Conservation (phyloP, 257 asterid species). For the Jasminum sambac region DNA sequence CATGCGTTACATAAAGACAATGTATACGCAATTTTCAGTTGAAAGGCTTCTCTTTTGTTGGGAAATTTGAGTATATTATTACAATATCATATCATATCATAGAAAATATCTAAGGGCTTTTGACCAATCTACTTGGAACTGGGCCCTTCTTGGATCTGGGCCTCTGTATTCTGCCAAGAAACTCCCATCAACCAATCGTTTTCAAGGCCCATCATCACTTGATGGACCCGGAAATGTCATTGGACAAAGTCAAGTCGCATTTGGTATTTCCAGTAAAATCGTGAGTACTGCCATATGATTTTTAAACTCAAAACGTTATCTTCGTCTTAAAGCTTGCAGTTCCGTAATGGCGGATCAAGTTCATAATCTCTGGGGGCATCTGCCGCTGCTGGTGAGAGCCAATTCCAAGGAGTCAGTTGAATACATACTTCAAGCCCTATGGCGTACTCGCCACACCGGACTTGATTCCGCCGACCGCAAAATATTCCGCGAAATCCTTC, state of each 20-base stretch:
- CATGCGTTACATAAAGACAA: too few species aligned
- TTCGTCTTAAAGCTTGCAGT: neutral
- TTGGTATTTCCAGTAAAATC: too few species aligned
- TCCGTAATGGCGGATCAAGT: slow-evolving; percentile 39
- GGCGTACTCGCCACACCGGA: slow-evolving; percentile 86
- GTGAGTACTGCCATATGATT: too few species aligned
- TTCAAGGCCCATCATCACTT: slow-evolving; percentile 51
- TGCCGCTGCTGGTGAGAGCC: slow-evolving; percentile 73
- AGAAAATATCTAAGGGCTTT: too few species aligned
- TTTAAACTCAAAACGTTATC: too few species aligned
- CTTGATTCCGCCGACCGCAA: slow-evolving; percentile 74
- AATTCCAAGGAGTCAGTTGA: slow-evolving; percentile 75
- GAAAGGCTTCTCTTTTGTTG: too few species aligned
- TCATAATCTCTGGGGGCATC: slow-evolving; percentile 62
- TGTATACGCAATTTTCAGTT: too few species aligned
- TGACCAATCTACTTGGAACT: slow-evolving; percentile 11
- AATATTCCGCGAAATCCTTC: slow-evolving; percentile 67
- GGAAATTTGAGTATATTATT: too few species aligned
- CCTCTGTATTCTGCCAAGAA: slow-evolving; percentile 31
- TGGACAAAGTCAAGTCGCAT: too few species aligned
- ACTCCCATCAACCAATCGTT: slow-evolving; percentile 26
- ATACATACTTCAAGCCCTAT: slow-evolving; percentile 74
- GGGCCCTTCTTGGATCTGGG: slow-evolving; percentile 32
- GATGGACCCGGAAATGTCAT: slow-evolving; percentile 44
- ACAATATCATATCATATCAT: too few species aligned